Evolutionary conservation across 192 early-diverging fungal species (phyloP).

Genomic region (Coemansia sp.): DNA sequence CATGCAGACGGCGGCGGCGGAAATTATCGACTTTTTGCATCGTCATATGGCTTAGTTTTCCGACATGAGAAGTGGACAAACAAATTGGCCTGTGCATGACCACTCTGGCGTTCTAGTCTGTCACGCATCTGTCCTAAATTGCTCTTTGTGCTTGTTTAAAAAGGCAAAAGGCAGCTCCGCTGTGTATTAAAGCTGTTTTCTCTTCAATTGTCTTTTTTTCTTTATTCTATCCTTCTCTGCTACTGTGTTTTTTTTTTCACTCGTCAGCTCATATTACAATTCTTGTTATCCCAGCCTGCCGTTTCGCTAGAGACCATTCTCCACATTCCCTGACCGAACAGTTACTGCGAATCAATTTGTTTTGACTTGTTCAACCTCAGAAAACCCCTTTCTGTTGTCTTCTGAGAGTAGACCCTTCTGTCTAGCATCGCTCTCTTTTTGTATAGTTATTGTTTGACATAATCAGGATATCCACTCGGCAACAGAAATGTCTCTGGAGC

Average conservation of each 20-base stretch:
- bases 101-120: too few species aligned
- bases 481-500: constrained; percentile 13
- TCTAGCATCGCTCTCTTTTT: neutral
- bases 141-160: neutral
- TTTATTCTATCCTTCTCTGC: neutral
- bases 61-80: too few species aligned
- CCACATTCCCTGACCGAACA: neutral
- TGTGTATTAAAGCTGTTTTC: neutral
- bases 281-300: neutral
- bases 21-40: too few species aligned
- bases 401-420: neutral
- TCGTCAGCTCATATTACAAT: neutral
- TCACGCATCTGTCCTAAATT: neutral
- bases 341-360: neutral
- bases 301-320: constrained; percentile 3
- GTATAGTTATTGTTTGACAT: neutral
- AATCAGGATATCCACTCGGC: neutral
- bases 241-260: too few species aligned
- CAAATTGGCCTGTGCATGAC: too few species aligned
- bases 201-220: neutral
- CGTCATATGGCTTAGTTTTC: too few species aligned
- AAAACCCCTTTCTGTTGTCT: neutral
- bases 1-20: too few species aligned
- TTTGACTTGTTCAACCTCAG: neutral
- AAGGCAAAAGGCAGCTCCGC: neutral